Evolutionary conservation across 306 rosid species (phyloP).

Genomic region (Sphenostylis stenocarpa): DNA sequence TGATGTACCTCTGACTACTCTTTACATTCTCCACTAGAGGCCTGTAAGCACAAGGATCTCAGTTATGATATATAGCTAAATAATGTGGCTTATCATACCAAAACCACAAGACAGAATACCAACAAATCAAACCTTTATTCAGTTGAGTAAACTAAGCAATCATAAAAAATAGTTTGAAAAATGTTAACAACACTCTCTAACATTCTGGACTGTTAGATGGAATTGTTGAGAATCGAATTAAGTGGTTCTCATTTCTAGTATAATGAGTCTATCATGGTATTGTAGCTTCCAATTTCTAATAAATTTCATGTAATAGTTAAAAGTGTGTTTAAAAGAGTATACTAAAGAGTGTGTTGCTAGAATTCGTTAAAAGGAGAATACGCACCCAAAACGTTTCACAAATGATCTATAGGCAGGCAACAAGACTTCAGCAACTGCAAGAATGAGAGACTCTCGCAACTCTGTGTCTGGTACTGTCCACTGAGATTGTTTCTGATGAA

Average conservation of each 20-base stretch:
- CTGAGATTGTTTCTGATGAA: conserved; percentile 86
- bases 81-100: not conserved
- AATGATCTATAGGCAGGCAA: conserved; percentile 85
- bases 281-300: not conserved
- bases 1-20: conserved; percentile 67
- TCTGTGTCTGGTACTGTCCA: conserved; percentile 86
- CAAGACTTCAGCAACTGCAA: conserved; percentile 82
- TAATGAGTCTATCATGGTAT: not conserved
- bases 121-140: not conserved
- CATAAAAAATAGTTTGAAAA: not conserved
- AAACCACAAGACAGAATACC: conserved; percentile 2
- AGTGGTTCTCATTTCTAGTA: not conserved
- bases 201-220: not conserved
- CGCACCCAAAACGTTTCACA: conserved; percentile 76
- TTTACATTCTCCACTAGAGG: conserved; percentile 74
- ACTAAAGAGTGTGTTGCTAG: not conserved
- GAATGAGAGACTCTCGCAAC: conserved; percentile 84
- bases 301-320: not conserved
- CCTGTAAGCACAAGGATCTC: conserved; percentile 38
- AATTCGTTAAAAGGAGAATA: conserved; percentile 3
- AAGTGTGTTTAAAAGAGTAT: not conserved
- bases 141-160: not conserved
- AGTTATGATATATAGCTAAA: not conserved
- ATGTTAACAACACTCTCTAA: not conserved
- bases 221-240: not conserved